Base-by-base conservation (phyloP, 2,329 filamentous ascomycete species). In the Cercospora sojina region DNA sequence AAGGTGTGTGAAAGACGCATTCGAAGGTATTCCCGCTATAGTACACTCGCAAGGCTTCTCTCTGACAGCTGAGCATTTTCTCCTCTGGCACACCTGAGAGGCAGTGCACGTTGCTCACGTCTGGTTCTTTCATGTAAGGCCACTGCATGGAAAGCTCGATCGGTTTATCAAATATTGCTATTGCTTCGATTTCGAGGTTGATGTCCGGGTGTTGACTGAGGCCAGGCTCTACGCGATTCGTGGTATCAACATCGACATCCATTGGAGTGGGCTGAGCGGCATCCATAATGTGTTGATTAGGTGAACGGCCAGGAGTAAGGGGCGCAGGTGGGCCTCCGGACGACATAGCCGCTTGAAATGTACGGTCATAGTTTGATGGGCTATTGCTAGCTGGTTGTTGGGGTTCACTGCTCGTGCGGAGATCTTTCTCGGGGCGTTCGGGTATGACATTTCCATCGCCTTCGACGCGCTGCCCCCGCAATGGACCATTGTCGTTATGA, bases 21-120 rank as follows among this genome's bases (percentile, higher is more conserved):
- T 57, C 41, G 16, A 67, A 67, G 13, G 12, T 32, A 16, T 64
- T 63, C 4, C n/a, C 27, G 12, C 27, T 29, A 35, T 64, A 67
- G 43, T 60, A 67, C 8, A 27, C 35, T 18, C 29, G 29, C 3
- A 60, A 25, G 12, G 32, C 49, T 64, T 59, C 23, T 13, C 27
- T n/a, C n/a, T 16, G 56, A 23, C 16, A 35, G 3, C 3, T 6
- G 3, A 53, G 13, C n/a, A 25, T 3, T 23, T 12, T 53, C 10
- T 53, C 20, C 13, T 10, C 12, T n/a, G 47, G 47, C 23, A 10
- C 47, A 5, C 7, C 23, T 20, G 47, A 53, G 10, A 53, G 47
- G 23, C 13, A n/a, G 5, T 23, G 5, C 23, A 53, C 5, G 5
- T 18, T 4, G 27, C n/a, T 57, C 29, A 57, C 16, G 18, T 57